Evolutionary conservation across 345 rosid species (phyloP), one percentile per base, ranked within the genome.

Genomic region (Noccaea bulbosa): DNA sequence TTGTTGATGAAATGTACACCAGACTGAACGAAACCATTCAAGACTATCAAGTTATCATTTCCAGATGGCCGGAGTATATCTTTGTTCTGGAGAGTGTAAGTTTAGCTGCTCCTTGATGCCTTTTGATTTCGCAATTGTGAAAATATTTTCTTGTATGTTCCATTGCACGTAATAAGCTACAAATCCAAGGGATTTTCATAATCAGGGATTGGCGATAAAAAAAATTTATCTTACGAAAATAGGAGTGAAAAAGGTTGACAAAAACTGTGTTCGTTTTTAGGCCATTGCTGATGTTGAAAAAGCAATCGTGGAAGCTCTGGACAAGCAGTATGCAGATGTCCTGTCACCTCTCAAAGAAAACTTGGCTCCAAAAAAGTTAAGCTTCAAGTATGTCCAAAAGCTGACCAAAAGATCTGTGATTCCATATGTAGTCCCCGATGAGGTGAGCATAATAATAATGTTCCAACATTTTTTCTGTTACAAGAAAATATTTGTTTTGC

Each of bases 241-340:
- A 39, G n/a, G 46, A 33, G 24, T 50, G 44, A 68, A 20, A 20
- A 54, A 45, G 47, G 37, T 38, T 59, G 49, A 46, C 53, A 41
- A 15, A 37, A 16, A 27, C 65, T 79, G 33, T 64, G 39, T 69
- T n/a, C n/a, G 69, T 43, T 48, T 35, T 61, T 71, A 94, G 99
- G 99, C 97, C 59, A 78, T 91, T 75, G 96, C 95, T 62, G 99
- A 94, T 83, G 84, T 94, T 17, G 99, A 94, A 83, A 94, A 88
- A 70, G 96, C 97, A 39, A 81, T 83, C 35, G 84, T 94, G 66
- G 97, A 94, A 76, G 89, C 99, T 77, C 78, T 94, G 83, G 99
- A 94, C 75, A 94, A 84, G 81, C 99, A 91, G 70, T 94, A 91
- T 76, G 91, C 95, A 20, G 97, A 89, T 81, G 91, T 94, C 8